A percentile compares a stretch with the other conserved stretches of the same genome.
These are phyloP conservation scores for Penstemon barbatus DNA, from an alignment of 257 asterid species.

Conservation along the genomic window DNA sequence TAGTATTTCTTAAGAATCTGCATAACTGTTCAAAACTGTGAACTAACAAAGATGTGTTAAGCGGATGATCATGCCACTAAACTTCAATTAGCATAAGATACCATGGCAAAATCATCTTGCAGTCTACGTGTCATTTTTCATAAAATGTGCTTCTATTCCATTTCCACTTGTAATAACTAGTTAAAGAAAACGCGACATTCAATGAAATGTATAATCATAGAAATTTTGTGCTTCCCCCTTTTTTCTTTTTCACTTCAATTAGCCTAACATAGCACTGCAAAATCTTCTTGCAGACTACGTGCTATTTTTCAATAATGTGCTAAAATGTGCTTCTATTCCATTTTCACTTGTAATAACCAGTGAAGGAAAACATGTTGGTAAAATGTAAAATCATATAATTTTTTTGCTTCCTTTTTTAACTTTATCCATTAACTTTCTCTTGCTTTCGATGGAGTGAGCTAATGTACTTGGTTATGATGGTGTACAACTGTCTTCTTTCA, in stretches of 20 bases:
- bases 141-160: constrained; percentile 20
- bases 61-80: neutral
- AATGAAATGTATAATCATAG: neutral
- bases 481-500: neutral
- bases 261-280: neutral
- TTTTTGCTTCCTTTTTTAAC: neutral
- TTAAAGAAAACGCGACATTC: too few relatives aligned
- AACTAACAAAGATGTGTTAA: neutral
- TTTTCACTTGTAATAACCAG: constrained; percentile 11
- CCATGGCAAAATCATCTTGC: neutral
- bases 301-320: too few relatives aligned
- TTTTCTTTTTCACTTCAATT: neutral
- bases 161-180: neutral
- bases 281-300: neutral
- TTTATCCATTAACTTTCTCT: constrained; percentile 2
- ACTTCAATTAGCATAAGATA: constrained; percentile 2
- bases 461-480: constrained; percentile 22
- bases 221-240: neutral
- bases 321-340: neutral
- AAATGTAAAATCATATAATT: neutral
- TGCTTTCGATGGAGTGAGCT: constrained; percentile 18
- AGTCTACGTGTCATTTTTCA: constrained; percentile 17
- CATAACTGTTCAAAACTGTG: neutral
- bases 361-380: constrained; percentile 8
- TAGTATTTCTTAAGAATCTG: constrained; percentile 3